Evolutionary conservation across 306 rosid genomes (phyloP).

Genomic region (Morella rubra): DNA sequence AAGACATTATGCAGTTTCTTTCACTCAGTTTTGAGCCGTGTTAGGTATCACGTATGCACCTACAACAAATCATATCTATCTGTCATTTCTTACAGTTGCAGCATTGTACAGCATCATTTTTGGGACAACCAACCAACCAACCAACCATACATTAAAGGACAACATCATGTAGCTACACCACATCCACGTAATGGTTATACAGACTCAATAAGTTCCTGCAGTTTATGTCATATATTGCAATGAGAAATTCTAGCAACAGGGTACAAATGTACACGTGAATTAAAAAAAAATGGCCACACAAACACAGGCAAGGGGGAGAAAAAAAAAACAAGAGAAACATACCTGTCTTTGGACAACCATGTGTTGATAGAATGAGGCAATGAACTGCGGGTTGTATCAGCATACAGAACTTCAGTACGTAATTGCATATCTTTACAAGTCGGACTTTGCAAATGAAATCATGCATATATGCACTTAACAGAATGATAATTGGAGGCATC

Average conservation of each 20-base stretch:
- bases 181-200: background rate
- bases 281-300: slow-evolving; percentile 4
- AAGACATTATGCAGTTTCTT: background rate
- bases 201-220: slow-evolving; percentile 3
- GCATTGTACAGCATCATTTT: background rate
- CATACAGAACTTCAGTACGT: slow-evolving; percentile 28
- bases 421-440: slow-evolving; percentile 13
- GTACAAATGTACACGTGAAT: slow-evolving; percentile 15
- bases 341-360: slow-evolving; percentile 98
- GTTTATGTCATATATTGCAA: background rate
- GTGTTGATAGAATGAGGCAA: slow-evolving; percentile 94
- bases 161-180: background rate
- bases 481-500: slow-evolving; percentile 22
- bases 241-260: background rate
- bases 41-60: background rate
- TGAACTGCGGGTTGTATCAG: slow-evolving; percentile 63
- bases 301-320: background rate
- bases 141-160: background rate
- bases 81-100: background rate
- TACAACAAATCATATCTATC: background rate
- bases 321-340: slow-evolving; percentile 33
- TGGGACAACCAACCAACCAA: background rate
- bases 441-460: slow-evolving; percentile 7
- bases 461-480: slow-evolving; percentile 4
- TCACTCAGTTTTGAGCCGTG: background rate